These are phyloP conservation scores for Aspergillus texensis DNA, from an alignment of 2,329 filamentous ascomycete species.

Conservation along the genomic window DNA sequence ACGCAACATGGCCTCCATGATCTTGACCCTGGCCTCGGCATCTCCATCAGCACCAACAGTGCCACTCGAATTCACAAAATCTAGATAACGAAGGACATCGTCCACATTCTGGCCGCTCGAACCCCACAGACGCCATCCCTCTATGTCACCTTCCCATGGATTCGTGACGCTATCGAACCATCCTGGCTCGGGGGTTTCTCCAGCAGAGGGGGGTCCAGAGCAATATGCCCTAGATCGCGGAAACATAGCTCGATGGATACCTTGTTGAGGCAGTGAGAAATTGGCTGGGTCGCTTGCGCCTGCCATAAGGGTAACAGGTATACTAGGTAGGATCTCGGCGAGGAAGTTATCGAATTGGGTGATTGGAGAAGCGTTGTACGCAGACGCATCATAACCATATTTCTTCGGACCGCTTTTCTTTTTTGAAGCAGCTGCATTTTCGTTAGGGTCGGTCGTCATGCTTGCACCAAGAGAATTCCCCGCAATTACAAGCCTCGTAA, in stretches of 20 bases:
- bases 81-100: slow-evolving; percentile 90
- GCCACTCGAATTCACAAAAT: slow-evolving; percentile 42
- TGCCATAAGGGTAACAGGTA: slow-evolving; percentile 87
- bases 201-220: slow-evolving; percentile 37
- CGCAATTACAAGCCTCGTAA: slow-evolving; percentile 85
- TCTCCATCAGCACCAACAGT: slow-evolving; percentile 33
- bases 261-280: slow-evolving; percentile 85
- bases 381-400: slow-evolving; percentile 88
- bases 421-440: slow-evolving; percentile 23
- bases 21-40: slow-evolving; percentile 73
- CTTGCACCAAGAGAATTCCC: slow-evolving; percentile 75
- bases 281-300: slow-evolving; percentile 86
- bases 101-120: slow-evolving; percentile 91
- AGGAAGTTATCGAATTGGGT: slow-evolving; percentile 84
- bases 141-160: slow-evolving; percentile 86
- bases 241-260: slow-evolving; percentile 91
- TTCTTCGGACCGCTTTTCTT: slow-evolving; percentile 68
- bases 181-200: slow-evolving; percentile 53
- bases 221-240: slow-evolving; percentile 71
- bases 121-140: slow-evolving; percentile 84
- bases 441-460: slow-evolving; percentile 34
- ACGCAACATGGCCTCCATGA: slow-evolving; percentile 93
- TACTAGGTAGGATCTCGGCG: slow-evolving; percentile 74
- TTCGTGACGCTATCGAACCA: slow-evolving; percentile 93
- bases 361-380: slow-evolving; percentile 85